phyloP scores from a whole-genome alignment of 164 flowering plant genomes.

The Buxus sempervirens region DNA sequence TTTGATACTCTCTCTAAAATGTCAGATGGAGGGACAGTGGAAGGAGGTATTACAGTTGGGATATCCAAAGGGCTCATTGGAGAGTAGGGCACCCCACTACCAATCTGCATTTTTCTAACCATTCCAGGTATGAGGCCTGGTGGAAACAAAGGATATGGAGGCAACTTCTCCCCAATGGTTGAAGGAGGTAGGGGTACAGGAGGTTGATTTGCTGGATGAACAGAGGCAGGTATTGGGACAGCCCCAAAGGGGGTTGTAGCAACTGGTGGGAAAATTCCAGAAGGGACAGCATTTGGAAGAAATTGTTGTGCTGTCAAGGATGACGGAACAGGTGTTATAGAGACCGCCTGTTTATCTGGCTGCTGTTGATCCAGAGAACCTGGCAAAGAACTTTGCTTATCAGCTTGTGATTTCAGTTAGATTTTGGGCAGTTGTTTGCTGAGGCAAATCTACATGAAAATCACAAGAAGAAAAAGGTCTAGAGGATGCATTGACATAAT shows the following conservation, averaged over 20 bases:
- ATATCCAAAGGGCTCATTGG: slow-evolving; percentile 98
- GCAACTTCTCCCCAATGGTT: slow-evolving; percentile 53
- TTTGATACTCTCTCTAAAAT: slow-evolving; percentile 83
- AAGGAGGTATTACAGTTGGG: slow-evolving; percentile 93
- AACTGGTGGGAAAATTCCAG: slow-evolving; percentile 25
- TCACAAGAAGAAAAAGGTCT: neutral
- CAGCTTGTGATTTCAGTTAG: slow-evolving; percentile 65
- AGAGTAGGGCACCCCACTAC: slow-evolving; percentile 98
- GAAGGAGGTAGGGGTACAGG: slow-evolving; percentile 28
- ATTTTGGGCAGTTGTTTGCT: slow-evolving; percentile 29
- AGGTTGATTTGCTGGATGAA: slow-evolving; percentile 45
- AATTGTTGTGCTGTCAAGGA: slow-evolving; percentile 42
- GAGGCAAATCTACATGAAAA: slow-evolving; percentile 37
- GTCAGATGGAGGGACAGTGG: slow-evolving; percentile 66
- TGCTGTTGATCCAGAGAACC: slow-evolving; percentile 43
- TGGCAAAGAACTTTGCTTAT: slow-evolving; percentile 38
- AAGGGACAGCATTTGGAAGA: slow-evolving; percentile 40
- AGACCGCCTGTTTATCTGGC: slow-evolving; percentile 41
- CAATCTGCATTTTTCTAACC: slow-evolving; percentile 97
- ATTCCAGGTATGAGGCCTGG: slow-evolving; percentile 98
- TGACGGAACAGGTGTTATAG: slow-evolving; percentile 30
- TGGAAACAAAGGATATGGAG: slow-evolving; percentile 93
- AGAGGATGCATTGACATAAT: neutral
- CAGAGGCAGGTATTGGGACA: slow-evolving; percentile 37
- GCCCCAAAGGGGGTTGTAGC: slow-evolving; percentile 44